Evolutionary conservation across 495 filamentous ascomycete species (phyloP), one percentile per base, ranked within the genome.

Genomic region (Trichoderma virens): DNA sequence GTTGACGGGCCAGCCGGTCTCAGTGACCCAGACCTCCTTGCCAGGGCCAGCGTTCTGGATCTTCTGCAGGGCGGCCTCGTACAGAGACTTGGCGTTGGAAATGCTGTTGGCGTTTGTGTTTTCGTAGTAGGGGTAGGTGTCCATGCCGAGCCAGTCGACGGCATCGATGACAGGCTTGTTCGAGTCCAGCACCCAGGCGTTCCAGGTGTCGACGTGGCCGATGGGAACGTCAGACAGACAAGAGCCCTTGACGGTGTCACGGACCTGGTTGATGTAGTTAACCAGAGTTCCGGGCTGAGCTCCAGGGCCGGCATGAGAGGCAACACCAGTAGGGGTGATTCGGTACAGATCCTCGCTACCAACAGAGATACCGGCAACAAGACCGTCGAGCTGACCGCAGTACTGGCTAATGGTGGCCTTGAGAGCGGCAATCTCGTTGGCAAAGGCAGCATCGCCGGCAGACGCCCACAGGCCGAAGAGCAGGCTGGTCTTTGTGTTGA

Each of bases 141-240:
- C 87, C 76, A 93, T 84, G 61, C 90, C 90, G 62, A 94, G 70
- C 76, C 83, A 95, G 80, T 96, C 91, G 66, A 77, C 76, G 20
- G 82, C 82, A n/a, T 83, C 74, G 67, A 90, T 84, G 61, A 93
- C 90, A 16, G 80, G 83, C 27, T 80, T 70, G 81, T 92, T 95
- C 71, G 85, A 81, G 60, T 78, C 72, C 74, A 95, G 88, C 70
- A 87, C 86, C 86, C 88, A 95, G 65, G 86, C 86, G 54, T 88
- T 91, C 92, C 93, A 97, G 64, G 92, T 96, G 74, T 97, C 92
- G 71, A 95, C 92, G 75, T 96, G 91, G 51, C 93, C 92, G 68
- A 97, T 78, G 13, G 84, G 78, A 39, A 76, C 78, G 45, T 71
- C 72, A 43, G 77, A 77, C 63, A 90, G 77, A 54, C 69, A 65